phyloP scores from a whole-genome alignment of 495 filamentous ascomycete species.

The Aspergillus mulundensis region DNA sequence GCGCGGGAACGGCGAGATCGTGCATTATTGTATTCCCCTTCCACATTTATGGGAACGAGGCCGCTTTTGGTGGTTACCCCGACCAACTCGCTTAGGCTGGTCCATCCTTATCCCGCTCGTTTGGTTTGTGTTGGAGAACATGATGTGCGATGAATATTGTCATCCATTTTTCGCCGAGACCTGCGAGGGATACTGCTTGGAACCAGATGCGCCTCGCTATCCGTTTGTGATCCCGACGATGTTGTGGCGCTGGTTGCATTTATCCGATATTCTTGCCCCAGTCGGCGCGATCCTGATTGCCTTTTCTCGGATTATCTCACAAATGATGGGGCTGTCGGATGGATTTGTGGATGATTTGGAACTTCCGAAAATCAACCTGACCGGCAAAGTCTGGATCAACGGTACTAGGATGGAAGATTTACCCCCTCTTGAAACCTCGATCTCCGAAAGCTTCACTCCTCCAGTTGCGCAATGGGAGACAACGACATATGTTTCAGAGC shows the following conservation, averaged over 20 bases:
- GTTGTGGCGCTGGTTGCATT: constrained; percentile 43
- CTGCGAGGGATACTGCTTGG: constrained; percentile 45
- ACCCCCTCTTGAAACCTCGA: constrained; percentile 11
- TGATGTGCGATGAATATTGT: constrained; percentile 60
- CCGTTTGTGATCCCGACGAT: constrained; percentile 47
- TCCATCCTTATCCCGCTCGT: constrained; percentile 39
- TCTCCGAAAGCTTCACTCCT: constrained; percentile 16
- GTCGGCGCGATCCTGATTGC: constrained; percentile 31
- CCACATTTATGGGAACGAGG: constrained; percentile 55
- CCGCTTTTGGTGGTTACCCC: constrained; percentile 36
- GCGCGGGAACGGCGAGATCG: constrained; percentile 16
- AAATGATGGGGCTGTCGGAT: constrained; percentile 40
- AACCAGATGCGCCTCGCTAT: constrained; percentile 41
- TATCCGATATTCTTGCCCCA: constrained; percentile 30
- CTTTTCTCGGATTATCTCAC: constrained; percentile 29
- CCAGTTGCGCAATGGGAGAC: constrained; percentile 9
- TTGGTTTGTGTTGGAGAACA: constrained; percentile 58
- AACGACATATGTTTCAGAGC: constrained; percentile 1
- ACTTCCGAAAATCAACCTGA: constrained; percentile 21
- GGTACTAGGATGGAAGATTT: constrained; percentile 24
- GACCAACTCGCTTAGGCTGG: constrained; percentile 56
- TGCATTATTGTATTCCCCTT: constrained; percentile 43
- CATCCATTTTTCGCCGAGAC: constrained; percentile 47
- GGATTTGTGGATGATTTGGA: constrained; percentile 38
- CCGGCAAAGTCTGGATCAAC: constrained; percentile 34